Evolutionary conservation across 257 asterid genomes (phyloP).

Genomic region (Solanum chilense): DNA sequence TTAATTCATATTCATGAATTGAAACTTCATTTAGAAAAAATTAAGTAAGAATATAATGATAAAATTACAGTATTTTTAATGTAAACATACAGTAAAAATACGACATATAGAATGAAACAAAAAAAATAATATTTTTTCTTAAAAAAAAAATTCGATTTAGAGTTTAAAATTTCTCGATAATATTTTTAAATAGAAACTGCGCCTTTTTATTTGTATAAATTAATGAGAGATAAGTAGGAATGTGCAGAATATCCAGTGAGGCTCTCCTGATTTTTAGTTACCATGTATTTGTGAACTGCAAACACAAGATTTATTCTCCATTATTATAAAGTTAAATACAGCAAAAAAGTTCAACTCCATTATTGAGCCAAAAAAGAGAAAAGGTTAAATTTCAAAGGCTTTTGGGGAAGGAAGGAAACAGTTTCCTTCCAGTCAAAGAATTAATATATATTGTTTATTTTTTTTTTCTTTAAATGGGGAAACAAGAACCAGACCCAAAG

Average conservation of each 20-base stretch:
- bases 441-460: neutral
- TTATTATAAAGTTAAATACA: neutral
- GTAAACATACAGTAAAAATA: no score
- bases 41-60: no score
- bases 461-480: neutral
- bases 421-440: neutral
- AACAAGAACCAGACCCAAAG: constrained; percentile 21
- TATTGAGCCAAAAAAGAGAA: neutral
- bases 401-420: neutral
- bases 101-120: no score
- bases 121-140: no score
- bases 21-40: no score
- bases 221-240: neutral
- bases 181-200: neutral
- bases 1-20: no score
- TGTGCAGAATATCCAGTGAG: neutral
- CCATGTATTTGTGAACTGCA: neutral
- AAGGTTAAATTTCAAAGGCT: neutral
- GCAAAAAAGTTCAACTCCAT: neutral
- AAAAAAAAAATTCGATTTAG: no score
- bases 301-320: constrained; percentile 1
- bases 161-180: neutral
- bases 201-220: neutral
- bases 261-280: neutral
- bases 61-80: no score